Evolutionary conservation across 1,284 basidiomycete species (phyloP), one percentile per base, ranked within the genome.

Genomic region (Farysia itapuensis): DNA sequence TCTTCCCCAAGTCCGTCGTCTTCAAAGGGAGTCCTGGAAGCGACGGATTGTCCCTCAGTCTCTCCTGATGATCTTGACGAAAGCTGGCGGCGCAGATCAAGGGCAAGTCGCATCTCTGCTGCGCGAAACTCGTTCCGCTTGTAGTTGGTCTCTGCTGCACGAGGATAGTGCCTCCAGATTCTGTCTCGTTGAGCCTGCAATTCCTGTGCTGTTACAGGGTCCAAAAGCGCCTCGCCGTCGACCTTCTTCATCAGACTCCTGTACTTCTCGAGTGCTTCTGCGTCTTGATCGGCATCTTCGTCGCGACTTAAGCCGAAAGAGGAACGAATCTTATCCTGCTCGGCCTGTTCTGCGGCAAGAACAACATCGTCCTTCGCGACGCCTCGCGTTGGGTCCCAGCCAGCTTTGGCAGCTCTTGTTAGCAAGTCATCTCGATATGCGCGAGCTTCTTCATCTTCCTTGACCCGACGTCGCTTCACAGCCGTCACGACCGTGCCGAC

Each of bases 401-500:
- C 43, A n/a, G 44, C 51, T 34, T 60, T 59, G 1, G 46, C 51
- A 8, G 61, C 54, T 3, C 53, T 25, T 19, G 39, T 33, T 25
- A 67, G 34, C 34, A 72, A 35, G 23, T 66, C 54, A n/a, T 42
- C 30, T 8, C 70, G 46, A 35, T 74, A 74, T 25, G 59, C 51
- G 23, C 51, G 47, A n/a, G 40, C 53, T 30, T 56, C 47, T 15
- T 48, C 48, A 20, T 64, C 56, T 18, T 67, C 67, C 4, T 50
- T 49, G 25, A 66, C 63, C 21, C 40, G 26, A 11, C 54, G 42
- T 0, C 58, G 35, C 2, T 54, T 35, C 1, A 58, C 48, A 1
- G 69, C 66, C n/a, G 56, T 61, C 19, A 74, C 71, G 1, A 75
- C 70, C 3, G 74, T 77, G 5, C 74, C 74, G 4, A 75, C 70